Base-by-base conservation (phyloP, 2,329 filamentous ascomycete species). In the Neocucurbitaria cava region DNA sequence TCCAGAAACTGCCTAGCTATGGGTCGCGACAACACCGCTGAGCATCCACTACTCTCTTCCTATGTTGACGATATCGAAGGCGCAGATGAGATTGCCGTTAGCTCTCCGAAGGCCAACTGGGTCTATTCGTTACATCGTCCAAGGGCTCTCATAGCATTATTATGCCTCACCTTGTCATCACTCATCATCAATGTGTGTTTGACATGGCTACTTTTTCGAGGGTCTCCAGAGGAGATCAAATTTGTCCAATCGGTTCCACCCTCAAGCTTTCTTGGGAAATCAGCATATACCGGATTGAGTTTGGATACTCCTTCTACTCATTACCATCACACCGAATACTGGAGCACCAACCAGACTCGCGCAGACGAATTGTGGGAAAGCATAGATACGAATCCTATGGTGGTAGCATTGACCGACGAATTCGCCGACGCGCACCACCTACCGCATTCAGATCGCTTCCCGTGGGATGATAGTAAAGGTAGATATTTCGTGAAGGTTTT, bases 401-500 rank as follows among this genome's bases (percentile, higher is more conserved):
- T 44, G n/a, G 47, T 58, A 10, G 41, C 33, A 21, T 26, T 58
- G 13, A 49, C 39, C 11, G 45, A 58, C 17, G 26, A 50, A 18
- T 54, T 18, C 17, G 46, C 40, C n/a, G n/a, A 46, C n/a, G 35
- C 33, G 21, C 50, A 51, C 17, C 41, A 26, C 23, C 42, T 58
- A 30, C 46, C 50, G 24, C 26, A 17, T 5, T 50, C 54, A 23
- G 44, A 30, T 8, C 46, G 46, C 3, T 58, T 49, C 18, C 20
- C 42, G 10, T 58, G 54, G 54, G 54, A 58, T 39, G 41, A 54
- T 17, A 17, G 15, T 2, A 54, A 57, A 49, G 49, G 54, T 8
- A 40, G 39, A n/a, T 57, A 57, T 31, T 53, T 53, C 21, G 39
- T 57, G 20, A 57, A 57, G 40, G 49, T 44, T 26, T 46, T 57